Evolutionary conservation across 2,329 filamentous ascomycete species (phyloP).

Genomic region (Pseudocercospora cruenta): DNA sequence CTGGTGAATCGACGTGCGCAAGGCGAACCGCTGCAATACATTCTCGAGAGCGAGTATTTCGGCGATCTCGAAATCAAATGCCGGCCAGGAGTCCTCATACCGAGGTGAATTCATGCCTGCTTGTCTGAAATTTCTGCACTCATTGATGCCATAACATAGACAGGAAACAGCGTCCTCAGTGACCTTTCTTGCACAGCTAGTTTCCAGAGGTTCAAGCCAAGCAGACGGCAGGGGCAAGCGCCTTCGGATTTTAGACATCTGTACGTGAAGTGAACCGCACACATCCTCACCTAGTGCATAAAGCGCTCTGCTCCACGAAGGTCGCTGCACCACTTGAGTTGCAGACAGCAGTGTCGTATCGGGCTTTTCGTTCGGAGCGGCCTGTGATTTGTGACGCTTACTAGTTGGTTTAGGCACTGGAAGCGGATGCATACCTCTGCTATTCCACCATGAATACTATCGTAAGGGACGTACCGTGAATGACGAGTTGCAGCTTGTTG

Average conservation of each 20-base stretch:
- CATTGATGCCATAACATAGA: slow-evolving; percentile 35
- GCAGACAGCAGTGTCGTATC: background rate
- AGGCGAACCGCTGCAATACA: slow-evolving; percentile 86
- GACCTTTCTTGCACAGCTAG: slow-evolving; percentile 37
- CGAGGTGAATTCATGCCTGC: slow-evolving; percentile 56
- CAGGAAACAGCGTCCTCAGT: slow-evolving; percentile 52
- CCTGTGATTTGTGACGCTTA: background rate
- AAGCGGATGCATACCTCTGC: slow-evolving; percentile 84
- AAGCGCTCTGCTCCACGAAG: background rate
- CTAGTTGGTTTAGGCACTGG: slow-evolving; percentile 54
- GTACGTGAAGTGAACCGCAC: slow-evolving; percentile 49
- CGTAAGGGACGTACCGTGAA: slow-evolving; percentile 24
- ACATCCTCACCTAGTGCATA: background rate
- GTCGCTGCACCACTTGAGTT: background rate
- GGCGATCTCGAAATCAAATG: slow-evolving; percentile 80
- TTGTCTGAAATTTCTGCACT: slow-evolving; percentile 15
- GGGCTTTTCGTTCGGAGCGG: background rate
- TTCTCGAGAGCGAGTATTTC: slow-evolving; percentile 87
- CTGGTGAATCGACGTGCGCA: slow-evolving; percentile 46
- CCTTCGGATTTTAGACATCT: slow-evolving; percentile 77
- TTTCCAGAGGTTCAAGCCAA: slow-evolving; percentile 26
- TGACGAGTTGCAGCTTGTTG: slow-evolving; percentile 58
- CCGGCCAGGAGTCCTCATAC: slow-evolving; percentile 78
- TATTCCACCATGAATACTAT: slow-evolving; percentile 67
- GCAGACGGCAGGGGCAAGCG: slow-evolving; percentile 5